Evolutionary conservation across 257 asterid species (phyloP).

Genomic region (Lycium ferocissimum): DNA sequence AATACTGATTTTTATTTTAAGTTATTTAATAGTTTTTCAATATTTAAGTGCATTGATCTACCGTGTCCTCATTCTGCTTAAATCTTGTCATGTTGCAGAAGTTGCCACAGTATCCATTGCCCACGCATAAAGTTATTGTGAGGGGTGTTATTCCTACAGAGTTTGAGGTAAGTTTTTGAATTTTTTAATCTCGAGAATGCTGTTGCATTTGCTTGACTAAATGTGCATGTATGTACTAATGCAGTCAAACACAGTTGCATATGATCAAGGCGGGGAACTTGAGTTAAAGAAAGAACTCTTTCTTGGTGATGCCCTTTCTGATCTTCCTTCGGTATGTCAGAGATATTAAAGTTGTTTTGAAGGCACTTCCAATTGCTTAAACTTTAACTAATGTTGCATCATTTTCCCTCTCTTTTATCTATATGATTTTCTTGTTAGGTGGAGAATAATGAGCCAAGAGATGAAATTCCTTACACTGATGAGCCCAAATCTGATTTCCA

Average conservation of each 20-base stretch:
- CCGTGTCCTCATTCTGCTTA: not conserved
- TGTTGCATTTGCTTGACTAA: not conserved
- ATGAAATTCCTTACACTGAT: constrained; percentile 42
- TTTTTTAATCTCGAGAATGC: not conserved
- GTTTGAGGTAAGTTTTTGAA: constrained; percentile 44
- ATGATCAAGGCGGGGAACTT: constrained; percentile 29
- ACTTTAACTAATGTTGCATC: not conserved
- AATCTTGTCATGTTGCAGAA: constrained; percentile 36
- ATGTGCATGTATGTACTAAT: not conserved
- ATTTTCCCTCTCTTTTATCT: not conserved
- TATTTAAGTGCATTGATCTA: not conserved
- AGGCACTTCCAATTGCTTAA: not conserved
- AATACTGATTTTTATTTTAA: not conserved
- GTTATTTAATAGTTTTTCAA: not conserved
- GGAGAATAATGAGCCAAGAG: constrained; percentile 41
- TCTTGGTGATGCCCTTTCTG: constrained; percentile 51
- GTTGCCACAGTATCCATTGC: constrained; percentile 56
- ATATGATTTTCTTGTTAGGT: constrained; percentile 43
- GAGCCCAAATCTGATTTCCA: constrained; percentile 38
- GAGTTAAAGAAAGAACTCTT: constrained; percentile 39
- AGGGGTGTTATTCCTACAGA: constrained; percentile 52
- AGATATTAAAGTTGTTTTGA: not conserved
- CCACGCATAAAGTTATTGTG: constrained; percentile 51
- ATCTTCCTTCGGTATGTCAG: constrained; percentile 52
- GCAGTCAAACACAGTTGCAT: constrained; percentile 46